Evolutionary conservation across 164 flowering plant species (phyloP).

Genomic region (Tetracentron sinense): DNA sequence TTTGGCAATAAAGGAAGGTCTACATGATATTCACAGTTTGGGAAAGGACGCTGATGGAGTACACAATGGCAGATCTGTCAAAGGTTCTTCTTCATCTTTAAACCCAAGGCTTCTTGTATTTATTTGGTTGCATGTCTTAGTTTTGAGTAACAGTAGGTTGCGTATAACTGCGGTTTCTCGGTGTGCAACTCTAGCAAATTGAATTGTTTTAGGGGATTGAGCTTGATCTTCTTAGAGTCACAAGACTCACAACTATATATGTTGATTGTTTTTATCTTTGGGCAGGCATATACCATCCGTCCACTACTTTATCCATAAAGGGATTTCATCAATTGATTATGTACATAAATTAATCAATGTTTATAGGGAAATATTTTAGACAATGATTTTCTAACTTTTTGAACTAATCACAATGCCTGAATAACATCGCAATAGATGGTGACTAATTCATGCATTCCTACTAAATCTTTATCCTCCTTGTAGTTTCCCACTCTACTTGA

Average conservation of each 20-base stretch:
- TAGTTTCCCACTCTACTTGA: too few relatives aligned
- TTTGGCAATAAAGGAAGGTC: conserved; percentile 81
- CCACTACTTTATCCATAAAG: too few relatives aligned
- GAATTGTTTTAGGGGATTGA: not conserved
- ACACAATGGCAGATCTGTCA: conserved; percentile 71
- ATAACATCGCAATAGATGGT: too few relatives aligned
- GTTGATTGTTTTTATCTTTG: conserved; percentile 10
- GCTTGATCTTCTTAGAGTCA: not conserved
- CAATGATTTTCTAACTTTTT: too few relatives aligned
- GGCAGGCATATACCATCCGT: conserved; percentile 69
- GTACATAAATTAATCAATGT: too few relatives aligned
- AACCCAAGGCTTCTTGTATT: conserved; percentile 5
- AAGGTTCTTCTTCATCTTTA: conserved; percentile 44
- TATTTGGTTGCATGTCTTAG: conserved; percentile 7
- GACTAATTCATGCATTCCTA: too few relatives aligned
- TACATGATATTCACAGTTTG: conserved; percentile 79
- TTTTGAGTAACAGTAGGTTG: not conserved
- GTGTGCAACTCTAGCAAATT: not conserved
- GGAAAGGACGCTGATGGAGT: conserved; percentile 88
- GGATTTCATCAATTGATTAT: too few relatives aligned
- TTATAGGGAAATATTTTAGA: too few relatives aligned
- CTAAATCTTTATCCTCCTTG: too few relatives aligned
- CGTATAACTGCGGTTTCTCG: not conserved
- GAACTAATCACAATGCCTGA: too few relatives aligned
- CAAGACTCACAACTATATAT: conserved; percentile 4